phyloP scores from a whole-genome alignment of 2,329 filamentous ascomycete species.

The Stemphylium beticola region DNA sequence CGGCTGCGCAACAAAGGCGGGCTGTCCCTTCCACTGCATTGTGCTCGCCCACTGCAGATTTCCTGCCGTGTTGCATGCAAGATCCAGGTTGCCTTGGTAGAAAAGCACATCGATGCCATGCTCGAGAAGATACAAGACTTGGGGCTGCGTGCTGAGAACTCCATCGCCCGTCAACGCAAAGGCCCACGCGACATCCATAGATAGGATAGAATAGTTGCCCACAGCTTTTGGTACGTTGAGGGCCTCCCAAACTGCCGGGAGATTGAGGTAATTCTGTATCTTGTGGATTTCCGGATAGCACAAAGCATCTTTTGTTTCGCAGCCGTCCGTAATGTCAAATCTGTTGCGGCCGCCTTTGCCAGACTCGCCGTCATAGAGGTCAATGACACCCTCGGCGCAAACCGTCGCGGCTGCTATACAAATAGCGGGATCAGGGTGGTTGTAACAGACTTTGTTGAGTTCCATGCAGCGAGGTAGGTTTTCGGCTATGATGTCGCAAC shows the following conservation, averaged over 20 bases:
- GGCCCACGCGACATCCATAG: constrained; percentile 30
- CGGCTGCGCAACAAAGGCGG: constrained; percentile 48
- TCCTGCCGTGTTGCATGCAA: constrained; percentile 52
- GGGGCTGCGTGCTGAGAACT: constrained; percentile 40
- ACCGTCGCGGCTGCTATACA: constrained; percentile 47
- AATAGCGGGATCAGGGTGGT: constrained; percentile 51
- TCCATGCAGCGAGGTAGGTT: constrained; percentile 55
- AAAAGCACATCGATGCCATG: constrained; percentile 49
- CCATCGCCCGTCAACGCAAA: constrained; percentile 39
- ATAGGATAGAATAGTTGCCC: constrained; percentile 39
- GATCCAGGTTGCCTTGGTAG: constrained; percentile 51
- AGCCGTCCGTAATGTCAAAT: constrained; percentile 53
- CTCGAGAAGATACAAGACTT: constrained; percentile 46
- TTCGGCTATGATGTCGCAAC: constrained; percentile 55
- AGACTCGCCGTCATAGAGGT: constrained; percentile 52
- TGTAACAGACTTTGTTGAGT: constrained; percentile 50
- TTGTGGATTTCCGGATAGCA: constrained; percentile 46
- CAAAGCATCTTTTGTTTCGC: constrained; percentile 44
- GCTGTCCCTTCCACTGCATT: constrained; percentile 54
- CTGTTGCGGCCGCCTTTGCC: constrained; percentile 50
- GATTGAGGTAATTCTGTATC: constrained; percentile 45
- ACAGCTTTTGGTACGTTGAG: constrained; percentile 43
- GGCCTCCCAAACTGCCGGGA: constrained; percentile 40
- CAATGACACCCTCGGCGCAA: constrained; percentile 50
- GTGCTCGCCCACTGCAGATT: constrained; percentile 50